phyloP scores from a whole-genome alignment of 805 yeast genomes.

The Candida ficus region DNA sequence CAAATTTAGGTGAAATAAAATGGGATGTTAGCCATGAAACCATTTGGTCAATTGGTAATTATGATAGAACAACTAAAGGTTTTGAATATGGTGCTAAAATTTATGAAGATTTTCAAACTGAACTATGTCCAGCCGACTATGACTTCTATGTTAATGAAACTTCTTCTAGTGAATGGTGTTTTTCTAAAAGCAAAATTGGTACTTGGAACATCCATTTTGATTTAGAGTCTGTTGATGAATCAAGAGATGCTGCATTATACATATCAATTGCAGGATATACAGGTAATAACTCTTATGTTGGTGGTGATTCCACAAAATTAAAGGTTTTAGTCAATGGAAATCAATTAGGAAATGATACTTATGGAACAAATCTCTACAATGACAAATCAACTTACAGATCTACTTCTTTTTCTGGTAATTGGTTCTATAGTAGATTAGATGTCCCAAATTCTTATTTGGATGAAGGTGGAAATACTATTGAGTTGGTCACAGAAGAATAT shows the following conservation, averaged over 20 bases:
- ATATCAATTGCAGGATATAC: constrained; percentile 5
- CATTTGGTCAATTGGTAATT: constrained; percentile 4
- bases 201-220: constrained; percentile 2
- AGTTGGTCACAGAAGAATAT: constrained; percentile 3
- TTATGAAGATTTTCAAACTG: constrained; percentile 5
- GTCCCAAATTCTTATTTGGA: background rate
- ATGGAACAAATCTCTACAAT: constrained; percentile 1
- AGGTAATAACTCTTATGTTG: constrained; percentile 4
- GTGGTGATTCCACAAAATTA: constrained; percentile 4
- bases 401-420: constrained; percentile 4
- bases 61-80: constrained; percentile 5
- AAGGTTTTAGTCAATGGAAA: constrained; percentile 3
- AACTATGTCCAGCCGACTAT: constrained; percentile 1
- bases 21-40: constrained; percentile 2
- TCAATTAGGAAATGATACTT: constrained; percentile 2
- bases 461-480: background rate
- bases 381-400: constrained; percentile 5
- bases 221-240: background rate
- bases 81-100: constrained; percentile 3
- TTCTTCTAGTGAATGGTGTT: constrained; percentile 1
- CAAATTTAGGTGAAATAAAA: constrained; percentile 1
- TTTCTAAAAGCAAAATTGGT: constrained; percentile 3
- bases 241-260: constrained; percentile 1
- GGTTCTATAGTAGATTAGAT: constrained; percentile 2
- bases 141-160: constrained; percentile 1